These are phyloP conservation scores for Salisapilia sapeloensis DNA, from an alignment of 352 stramenopile genomes.

Conservation along the genomic window DNA sequence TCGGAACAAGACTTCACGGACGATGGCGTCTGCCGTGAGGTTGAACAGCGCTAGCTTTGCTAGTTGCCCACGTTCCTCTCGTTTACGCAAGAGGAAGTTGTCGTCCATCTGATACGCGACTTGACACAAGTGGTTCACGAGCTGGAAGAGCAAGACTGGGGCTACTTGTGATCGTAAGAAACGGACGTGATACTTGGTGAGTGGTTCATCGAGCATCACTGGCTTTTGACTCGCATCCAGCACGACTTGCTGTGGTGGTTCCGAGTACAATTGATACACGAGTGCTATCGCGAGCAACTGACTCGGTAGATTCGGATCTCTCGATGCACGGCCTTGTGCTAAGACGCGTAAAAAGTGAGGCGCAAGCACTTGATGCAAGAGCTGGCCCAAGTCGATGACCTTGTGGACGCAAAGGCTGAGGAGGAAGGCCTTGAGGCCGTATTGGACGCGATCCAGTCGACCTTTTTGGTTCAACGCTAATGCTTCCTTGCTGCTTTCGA, in stretches of 20 bases:
- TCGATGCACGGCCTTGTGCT: constrained; percentile 32
- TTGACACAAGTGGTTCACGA: constrained; percentile 72
- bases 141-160: constrained; percentile 61
- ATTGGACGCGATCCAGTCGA: constrained; percentile 66
- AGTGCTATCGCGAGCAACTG: constrained; percentile 73
- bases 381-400: constrained; percentile 68
- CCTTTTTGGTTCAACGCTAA: constrained; percentile 73
- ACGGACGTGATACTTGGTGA: constrained; percentile 76
- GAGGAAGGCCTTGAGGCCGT: constrained; percentile 73
- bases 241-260: constrained; percentile 62
- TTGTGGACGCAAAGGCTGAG: constrained; percentile 70
- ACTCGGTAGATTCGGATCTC: constrained; percentile 58
- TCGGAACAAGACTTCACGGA: constrained; percentile 75
- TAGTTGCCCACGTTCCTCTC: constrained; percentile 61
- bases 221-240: constrained; percentile 63
- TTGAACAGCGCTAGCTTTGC: constrained; percentile 75
- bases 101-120: constrained; percentile 82
- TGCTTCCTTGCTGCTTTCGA: constrained; percentile 65
- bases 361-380: constrained; percentile 68
- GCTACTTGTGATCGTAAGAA: constrained; percentile 71
- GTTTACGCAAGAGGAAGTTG: constrained; percentile 60
- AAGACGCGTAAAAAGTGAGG: constrained; percentile 56
- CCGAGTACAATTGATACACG: constrained; percentile 72
- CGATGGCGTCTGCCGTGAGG: constrained; percentile 70
- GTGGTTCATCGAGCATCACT: constrained; percentile 75